phyloP scores from a whole-genome alignment of 371 early-diverging fungal genomes.

The Umbelopsis sp. region DNA sequence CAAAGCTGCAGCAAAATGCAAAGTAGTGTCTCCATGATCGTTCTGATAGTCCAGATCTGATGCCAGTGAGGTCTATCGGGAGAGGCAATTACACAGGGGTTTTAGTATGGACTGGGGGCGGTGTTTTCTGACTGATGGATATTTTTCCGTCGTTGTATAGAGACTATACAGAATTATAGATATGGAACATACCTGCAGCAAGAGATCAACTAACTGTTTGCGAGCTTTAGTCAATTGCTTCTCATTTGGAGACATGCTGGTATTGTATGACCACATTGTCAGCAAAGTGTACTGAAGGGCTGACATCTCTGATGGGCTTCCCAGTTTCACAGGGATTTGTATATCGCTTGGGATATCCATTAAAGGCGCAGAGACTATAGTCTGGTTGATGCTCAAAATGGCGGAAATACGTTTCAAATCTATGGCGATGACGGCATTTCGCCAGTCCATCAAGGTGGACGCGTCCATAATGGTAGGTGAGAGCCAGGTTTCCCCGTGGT shows the following conservation, averaged over 20 bases:
- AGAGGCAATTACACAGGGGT: background rate
- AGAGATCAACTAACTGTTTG: conserved; percentile 8
- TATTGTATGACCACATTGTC: conserved; percentile 13
- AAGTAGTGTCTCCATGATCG: conserved; percentile 8
- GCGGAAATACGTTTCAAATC: conserved; percentile 12
- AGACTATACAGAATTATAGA: background rate
- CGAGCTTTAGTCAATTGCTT: conserved; percentile 1
- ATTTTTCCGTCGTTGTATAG: background rate
- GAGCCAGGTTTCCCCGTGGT: conserved; percentile 12
- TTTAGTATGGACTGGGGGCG: conserved; percentile 10
- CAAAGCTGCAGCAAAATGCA: conserved; percentile 6
- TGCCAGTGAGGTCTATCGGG: background rate
- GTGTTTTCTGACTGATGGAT: background rate
- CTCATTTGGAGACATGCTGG: background rate
- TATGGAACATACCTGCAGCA: conserved; percentile 7
- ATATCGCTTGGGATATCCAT: conserved; percentile 2
- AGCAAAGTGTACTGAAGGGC: conserved; percentile 2
- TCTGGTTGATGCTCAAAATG: conserved; percentile 6
- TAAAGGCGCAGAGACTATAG: background rate
- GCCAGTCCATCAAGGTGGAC: conserved; percentile 17
- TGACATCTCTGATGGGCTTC: conserved; percentile 15
- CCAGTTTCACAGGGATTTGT: conserved; percentile 5
- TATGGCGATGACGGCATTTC: conserved; percentile 15
- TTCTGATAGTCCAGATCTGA: conserved; percentile 9
- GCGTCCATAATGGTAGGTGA: conserved; percentile 18